phyloP scores from a whole-genome alignment of 2,329 filamentous ascomycete genomes.

The Diaporthe citrichinensis region DNA sequence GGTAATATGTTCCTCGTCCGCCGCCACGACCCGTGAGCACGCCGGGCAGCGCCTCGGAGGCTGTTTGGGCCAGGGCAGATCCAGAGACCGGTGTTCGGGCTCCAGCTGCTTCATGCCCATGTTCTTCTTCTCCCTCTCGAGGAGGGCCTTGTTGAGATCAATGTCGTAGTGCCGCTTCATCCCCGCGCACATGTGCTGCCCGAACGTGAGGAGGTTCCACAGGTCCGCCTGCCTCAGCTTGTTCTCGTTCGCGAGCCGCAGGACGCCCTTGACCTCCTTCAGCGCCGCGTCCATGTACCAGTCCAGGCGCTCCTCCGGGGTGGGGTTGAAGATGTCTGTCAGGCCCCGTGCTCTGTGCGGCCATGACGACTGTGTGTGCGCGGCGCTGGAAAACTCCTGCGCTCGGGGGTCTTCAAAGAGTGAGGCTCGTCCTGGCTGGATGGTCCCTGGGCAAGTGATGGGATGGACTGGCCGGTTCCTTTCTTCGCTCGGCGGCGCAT shows the following conservation, averaged over 20 bases:
- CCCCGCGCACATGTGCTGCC: not conserved
- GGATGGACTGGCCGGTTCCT: too few species aligned
- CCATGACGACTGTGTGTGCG: too few species aligned
- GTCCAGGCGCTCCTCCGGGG: not conserved
- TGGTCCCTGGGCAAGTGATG: too few species aligned
- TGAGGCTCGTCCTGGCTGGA: too few species aligned
- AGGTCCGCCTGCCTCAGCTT: not conserved
- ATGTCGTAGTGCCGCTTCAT: not conserved
- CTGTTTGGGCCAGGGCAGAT: not conserved
- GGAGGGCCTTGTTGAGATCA: not conserved
- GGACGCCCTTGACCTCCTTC: not conserved
- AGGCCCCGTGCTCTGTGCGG: not conserved
- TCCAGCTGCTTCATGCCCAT: not conserved
- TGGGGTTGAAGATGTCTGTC: not conserved
- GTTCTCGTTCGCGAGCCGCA: not conserved
- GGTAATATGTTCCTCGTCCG: not conserved
- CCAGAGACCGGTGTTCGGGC: not conserved
- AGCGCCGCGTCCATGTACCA: slow-evolving; percentile 4
- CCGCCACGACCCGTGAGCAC: not conserved
- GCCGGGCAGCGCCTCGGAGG: not conserved
- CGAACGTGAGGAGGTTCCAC: not conserved
- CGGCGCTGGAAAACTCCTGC: too few species aligned
- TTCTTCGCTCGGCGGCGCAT: too few species aligned
- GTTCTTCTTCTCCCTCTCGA: not conserved
- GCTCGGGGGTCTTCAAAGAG: too few species aligned